These are phyloP conservation scores for Eutrema yunnanense DNA, from an alignment of 345 rosid species.

Conservation along the genomic window DNA sequence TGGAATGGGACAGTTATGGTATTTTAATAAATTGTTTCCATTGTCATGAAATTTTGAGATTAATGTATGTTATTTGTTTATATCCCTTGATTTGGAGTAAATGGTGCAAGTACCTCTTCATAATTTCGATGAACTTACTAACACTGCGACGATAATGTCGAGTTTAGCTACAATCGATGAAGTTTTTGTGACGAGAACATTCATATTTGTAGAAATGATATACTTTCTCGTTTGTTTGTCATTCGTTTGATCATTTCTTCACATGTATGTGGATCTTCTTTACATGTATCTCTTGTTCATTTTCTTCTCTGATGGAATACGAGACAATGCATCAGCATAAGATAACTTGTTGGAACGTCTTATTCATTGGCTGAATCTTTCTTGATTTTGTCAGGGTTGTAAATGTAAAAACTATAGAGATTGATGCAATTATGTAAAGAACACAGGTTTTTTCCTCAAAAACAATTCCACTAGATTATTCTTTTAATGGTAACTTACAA, in stretches of 20 bases:
- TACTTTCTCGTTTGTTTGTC: neutral
- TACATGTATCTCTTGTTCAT: too few relatives aligned
- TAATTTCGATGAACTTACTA: neutral
- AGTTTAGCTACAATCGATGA: neutral
- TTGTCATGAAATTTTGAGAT: conserved; percentile 27
- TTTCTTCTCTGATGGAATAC: neutral
- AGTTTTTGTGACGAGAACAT: neutral
- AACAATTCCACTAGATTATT: too few relatives aligned
- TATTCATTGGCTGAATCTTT: conserved; percentile 6
- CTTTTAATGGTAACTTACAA: too few relatives aligned
- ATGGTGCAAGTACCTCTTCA: neutral
- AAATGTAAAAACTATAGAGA: too few relatives aligned
- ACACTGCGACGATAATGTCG: too few relatives aligned
- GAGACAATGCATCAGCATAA: neutral
- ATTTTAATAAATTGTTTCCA: neutral
- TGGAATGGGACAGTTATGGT: neutral
- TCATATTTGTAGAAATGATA: neutral
- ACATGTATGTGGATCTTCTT: too few relatives aligned
- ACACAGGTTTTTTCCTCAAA: too few relatives aligned
- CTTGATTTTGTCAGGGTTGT: neutral
- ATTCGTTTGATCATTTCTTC: too few relatives aligned
- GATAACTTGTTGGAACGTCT: neutral
- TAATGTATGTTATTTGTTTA: neutral
- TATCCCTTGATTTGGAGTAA: neutral
- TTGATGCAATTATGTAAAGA: too few relatives aligned